Conservation (phyloP, 305 asterid genomes). For the Fraxinus ornus region DNA sequence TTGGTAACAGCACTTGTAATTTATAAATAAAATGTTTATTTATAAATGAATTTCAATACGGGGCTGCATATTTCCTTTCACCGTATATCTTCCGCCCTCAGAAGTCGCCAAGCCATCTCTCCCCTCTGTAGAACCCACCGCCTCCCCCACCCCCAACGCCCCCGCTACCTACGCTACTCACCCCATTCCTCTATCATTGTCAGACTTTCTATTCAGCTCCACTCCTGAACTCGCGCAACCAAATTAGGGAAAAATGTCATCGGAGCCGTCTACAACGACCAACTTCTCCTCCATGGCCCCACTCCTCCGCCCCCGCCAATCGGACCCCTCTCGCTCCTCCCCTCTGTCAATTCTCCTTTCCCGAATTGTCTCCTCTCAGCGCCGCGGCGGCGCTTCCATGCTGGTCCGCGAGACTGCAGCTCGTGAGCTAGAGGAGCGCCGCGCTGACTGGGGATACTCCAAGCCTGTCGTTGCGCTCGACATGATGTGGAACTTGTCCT, state of each 20-base stretch:
- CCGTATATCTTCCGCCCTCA: not conserved
- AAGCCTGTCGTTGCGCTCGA: slow-evolving; percentile 89
- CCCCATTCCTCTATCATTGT: not conserved
- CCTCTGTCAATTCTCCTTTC: slow-evolving; percentile 64
- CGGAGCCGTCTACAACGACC: slow-evolving; percentile 23
- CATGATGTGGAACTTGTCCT: slow-evolving; percentile 81
- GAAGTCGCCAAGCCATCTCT: not conserved
- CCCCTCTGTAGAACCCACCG: not conserved
- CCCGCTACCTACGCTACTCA: not conserved
- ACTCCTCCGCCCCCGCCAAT: slow-evolving; percentile 58
- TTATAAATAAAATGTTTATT: too few relatives aligned
- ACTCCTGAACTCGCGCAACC: not conserved
- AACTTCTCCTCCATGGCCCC: slow-evolving; percentile 34
- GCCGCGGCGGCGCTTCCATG: slow-evolving; percentile 72
- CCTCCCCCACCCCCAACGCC: not conserved
- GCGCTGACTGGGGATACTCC: slow-evolving; percentile 96
- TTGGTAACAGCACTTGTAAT: too few relatives aligned
- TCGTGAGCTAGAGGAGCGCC: slow-evolving; percentile 93
- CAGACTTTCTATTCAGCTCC: not conserved
- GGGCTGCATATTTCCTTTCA: too few relatives aligned
- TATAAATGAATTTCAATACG: too few relatives aligned
- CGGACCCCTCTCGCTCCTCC: slow-evolving; percentile 39
- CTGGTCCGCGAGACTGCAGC: slow-evolving; percentile 92
- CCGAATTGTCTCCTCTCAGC: slow-evolving; percentile 56
- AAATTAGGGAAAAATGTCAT: slow-evolving; percentile 27